Evolutionary conservation across 2,329 filamentous ascomycete species (phyloP).

Genomic region (Leptosphaerulina australis): DNA sequence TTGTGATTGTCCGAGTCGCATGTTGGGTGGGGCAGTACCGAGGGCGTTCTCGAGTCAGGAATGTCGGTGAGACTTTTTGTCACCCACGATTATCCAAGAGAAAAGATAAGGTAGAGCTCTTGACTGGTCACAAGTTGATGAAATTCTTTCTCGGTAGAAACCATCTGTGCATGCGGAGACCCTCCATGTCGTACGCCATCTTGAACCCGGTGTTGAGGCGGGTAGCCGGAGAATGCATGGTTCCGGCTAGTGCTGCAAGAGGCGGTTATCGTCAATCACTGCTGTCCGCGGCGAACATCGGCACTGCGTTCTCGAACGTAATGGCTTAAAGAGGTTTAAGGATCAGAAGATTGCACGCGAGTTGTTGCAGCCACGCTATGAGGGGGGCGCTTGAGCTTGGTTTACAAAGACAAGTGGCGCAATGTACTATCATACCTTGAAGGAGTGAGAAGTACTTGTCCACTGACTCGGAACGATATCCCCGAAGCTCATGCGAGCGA

Average conservation of each 20-base stretch:
- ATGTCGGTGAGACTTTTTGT: constrained; percentile 40
- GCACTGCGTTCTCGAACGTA: constrained; percentile 21
- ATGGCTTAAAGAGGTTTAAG: constrained; percentile 17
- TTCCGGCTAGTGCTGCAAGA: constrained; percentile 20
- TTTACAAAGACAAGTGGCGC: constrained; percentile 13
- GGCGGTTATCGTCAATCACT: constrained; percentile 26
- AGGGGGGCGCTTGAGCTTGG: constrained; percentile 5
- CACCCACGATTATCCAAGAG: constrained; percentile 3
- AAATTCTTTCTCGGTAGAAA: constrained; percentile 7
- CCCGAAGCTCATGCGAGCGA: constrained; percentile 13
- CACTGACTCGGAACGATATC: constrained; percentile 8
- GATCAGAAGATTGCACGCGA: constrained; percentile 17
- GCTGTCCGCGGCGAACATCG: constrained; percentile 18
- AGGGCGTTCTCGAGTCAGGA: constrained; percentile 31
- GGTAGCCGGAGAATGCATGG: constrained; percentile 17
- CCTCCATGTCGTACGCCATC: constrained; percentile 6
- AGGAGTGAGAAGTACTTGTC: constrained; percentile 9
- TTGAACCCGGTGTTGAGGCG: constrained; percentile 17
- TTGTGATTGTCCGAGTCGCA: constrained; percentile 23
- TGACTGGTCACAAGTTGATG: constrained; percentile 13
- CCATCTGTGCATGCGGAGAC: constrained; percentile 3
- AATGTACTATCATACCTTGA: constrained; percentile 1
- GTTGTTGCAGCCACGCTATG: constrained; percentile 22
- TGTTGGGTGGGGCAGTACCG: constrained; percentile 26
- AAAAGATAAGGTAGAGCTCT: constrained; percentile 16